Percentiles rank a stretch among this genome's conserved stretches.
These are phyloP conservation scores for Amaranthus cruentus DNA, from an alignment of 148 eudicot species.

Conservation along the genomic window DNA sequence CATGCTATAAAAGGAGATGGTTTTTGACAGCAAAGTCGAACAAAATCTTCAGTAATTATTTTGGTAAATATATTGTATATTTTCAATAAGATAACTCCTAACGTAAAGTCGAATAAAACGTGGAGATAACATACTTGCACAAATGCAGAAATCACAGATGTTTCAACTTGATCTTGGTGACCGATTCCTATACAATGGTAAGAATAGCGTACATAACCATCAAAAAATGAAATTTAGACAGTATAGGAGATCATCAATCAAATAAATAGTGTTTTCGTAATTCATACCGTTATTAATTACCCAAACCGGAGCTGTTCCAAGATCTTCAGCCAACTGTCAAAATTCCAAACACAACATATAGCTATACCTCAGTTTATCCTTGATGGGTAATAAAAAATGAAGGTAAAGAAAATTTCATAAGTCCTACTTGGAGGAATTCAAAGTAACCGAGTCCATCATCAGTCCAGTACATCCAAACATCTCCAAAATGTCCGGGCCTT, in stretches of 20 bases:
- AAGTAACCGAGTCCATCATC: constrained; percentile 79
- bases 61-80: too few relatives aligned
- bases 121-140: constrained; percentile 49
- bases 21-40: too few relatives aligned
- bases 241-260: background rate
- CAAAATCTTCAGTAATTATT: too few relatives aligned
- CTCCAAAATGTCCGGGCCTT: constrained; percentile 82
- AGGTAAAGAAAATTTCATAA: constrained; percentile 3
- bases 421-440: constrained; percentile 68
- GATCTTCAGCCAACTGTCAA: constrained; percentile 82
- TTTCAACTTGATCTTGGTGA: constrained; percentile 57
- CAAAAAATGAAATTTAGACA: background rate
- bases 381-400: background rate
- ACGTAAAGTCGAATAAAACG: too few relatives aligned
- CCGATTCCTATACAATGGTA: constrained; percentile 33
- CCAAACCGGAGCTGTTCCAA: constrained; percentile 85
- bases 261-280: background rate
- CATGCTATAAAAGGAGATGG: too few relatives aligned
- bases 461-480: constrained; percentile 82
- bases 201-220: constrained; percentile 3
- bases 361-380: background rate
- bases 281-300: constrained; percentile 77
- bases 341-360: constrained; percentile 8
- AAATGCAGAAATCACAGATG: constrained; percentile 48
- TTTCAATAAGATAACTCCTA: too few relatives aligned